These are phyloP conservation scores for Talaromyces sp. DNA, from an alignment of 2,329 filamentous ascomycete species.

Conservation along the genomic window DNA sequence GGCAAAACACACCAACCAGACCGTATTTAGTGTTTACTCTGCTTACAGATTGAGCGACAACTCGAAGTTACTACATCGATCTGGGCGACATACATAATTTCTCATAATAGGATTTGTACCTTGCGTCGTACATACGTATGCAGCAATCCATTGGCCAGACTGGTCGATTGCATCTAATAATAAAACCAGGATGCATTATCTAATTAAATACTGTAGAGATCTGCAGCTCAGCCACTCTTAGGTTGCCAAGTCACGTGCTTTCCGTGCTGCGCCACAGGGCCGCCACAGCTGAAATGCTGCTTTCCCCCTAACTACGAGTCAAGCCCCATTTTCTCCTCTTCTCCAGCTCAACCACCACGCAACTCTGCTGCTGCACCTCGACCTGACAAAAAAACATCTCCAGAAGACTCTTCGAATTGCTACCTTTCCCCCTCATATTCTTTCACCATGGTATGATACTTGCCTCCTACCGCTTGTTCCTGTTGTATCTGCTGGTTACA, in stretches of 20 bases:
- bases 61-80: background rate
- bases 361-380: background rate
- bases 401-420: background rate
- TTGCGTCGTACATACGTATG: background rate
- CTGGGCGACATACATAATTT: too few species aligned
- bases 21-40: background rate
- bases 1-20: background rate
- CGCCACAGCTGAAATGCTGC: slow-evolving; percentile 5
- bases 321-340: slow-evolving; percentile 10
- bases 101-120: too few species aligned
- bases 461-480: background rate
- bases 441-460: slow-evolving; percentile 7
- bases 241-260: background rate
- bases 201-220: background rate
- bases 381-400: background rate
- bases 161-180: background rate
- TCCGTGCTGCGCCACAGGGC: background rate
- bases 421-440: background rate
- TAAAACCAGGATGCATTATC: background rate
- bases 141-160: background rate
- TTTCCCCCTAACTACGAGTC: slow-evolving; percentile 14
- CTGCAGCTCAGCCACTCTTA: background rate
- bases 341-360: background rate
- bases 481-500: background rate
- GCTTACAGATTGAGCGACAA: background rate